Percentiles rank a stretch among this genome's conserved stretches.
Evolutionary conservation across 371 early-diverging fungal species (phyloP).

Genomic region (Dichotomocladium elegans): DNA sequence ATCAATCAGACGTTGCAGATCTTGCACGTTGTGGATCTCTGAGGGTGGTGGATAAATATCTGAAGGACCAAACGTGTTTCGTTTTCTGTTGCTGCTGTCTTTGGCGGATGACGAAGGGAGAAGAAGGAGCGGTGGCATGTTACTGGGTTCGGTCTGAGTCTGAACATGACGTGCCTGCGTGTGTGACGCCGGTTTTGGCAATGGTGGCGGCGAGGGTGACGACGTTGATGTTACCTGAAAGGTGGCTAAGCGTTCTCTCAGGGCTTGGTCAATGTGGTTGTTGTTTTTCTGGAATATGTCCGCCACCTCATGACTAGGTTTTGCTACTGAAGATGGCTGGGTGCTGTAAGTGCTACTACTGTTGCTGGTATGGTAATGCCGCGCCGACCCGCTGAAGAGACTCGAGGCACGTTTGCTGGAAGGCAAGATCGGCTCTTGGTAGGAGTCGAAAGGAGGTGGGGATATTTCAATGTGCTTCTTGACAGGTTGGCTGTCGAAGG

Average conservation of each 20-base stretch:
- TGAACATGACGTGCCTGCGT: neutral
- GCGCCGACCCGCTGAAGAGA: constrained; percentile 31
- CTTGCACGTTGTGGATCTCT: neutral
- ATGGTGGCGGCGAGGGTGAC: neutral
- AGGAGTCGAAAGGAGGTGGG: neutral
- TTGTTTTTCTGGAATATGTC: neutral
- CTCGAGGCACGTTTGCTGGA: constrained; percentile 29
- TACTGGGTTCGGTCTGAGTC: neutral
- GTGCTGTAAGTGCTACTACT: neutral
- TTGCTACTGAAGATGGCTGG: too few relatives aligned
- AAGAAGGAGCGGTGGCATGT: neutral
- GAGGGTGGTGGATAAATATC: neutral
- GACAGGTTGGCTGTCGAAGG: neutral
- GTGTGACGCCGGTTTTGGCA: neutral
- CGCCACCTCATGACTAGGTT: neutral
- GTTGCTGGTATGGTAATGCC: neutral
- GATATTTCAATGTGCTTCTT: constrained; percentile 24
- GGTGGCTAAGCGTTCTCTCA: neutral
- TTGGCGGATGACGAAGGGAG: neutral
- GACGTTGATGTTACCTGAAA: neutral
- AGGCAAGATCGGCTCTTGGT: constrained; percentile 15
- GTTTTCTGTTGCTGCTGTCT: too few relatives aligned
- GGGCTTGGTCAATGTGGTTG: neutral
- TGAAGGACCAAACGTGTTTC: too few relatives aligned
- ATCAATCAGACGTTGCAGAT: constrained; percentile 37